These are phyloP conservation scores for Phanerodontia chrysosporium DNA, from an alignment of 768 basidiomycete genomes.

Conservation along the genomic window DNA sequence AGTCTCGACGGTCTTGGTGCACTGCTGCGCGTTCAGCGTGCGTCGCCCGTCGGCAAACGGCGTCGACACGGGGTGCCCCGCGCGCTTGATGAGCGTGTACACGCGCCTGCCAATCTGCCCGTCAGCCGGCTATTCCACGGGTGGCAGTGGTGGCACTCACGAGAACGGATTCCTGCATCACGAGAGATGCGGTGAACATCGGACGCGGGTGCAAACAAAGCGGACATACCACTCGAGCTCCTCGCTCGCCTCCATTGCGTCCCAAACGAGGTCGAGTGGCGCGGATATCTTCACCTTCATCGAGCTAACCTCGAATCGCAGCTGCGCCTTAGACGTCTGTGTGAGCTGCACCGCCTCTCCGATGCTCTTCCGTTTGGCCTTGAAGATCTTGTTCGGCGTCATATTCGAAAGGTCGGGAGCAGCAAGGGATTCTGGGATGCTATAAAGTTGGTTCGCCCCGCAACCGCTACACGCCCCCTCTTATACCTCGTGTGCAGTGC, in stretches of 20 bases:
- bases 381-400: neutral
- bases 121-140: neutral
- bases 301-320: neutral
- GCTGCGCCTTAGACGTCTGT: neutral
- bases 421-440: neutral
- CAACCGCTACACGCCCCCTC: neutral
- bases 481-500: neutral
- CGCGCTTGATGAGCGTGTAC: neutral
- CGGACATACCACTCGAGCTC: neutral
- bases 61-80: neutral
- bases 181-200: neutral
- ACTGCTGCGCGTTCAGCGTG: neutral
- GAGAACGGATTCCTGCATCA: neutral
- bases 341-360: neutral
- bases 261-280: neutral
- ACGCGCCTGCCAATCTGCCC: neutral
- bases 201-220: neutral
- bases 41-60: neutral
- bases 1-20: neutral
- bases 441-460: neutral
- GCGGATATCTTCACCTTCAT: neutral
- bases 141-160: neutral
- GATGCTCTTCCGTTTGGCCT: neutral
- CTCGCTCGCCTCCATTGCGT: neutral
- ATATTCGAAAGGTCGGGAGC: neutral